A percentile compares a stretch with the other conserved stretches of the same genome.
These are phyloP conservation scores for Axilococcus clingmanii DNA, from an alignment of 139 green algal genomes.

Conservation along the genomic window DNA sequence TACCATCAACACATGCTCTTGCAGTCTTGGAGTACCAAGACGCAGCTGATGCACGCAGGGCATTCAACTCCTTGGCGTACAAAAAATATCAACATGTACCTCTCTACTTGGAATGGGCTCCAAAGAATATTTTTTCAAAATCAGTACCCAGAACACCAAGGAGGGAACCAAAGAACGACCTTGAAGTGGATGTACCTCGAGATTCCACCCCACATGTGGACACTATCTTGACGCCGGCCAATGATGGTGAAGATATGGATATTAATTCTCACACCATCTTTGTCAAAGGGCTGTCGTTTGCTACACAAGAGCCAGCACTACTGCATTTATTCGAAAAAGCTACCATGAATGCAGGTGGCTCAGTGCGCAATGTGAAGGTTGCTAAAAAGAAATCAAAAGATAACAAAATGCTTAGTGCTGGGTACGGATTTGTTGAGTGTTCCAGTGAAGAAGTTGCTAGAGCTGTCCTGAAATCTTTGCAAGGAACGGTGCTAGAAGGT, in stretches of 20 bases:
- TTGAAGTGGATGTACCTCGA: background rate
- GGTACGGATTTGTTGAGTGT: conserved; percentile 91
- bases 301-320: conserved; percentile 59
- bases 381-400: conserved; percentile 40
- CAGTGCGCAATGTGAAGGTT: conserved; percentile 43
- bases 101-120: conserved; percentile 97
- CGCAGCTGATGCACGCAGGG: conserved; percentile 40
- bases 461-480: conserved; percentile 50
- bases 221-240: background rate
- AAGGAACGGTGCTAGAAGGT: conserved; percentile 76
- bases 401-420: conserved; percentile 48
- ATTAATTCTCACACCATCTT: conserved; percentile 53
- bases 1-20: conserved; percentile 76
- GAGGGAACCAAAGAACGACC: background rate
- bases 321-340: conserved; percentile 61
- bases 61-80: conserved; percentile 85
- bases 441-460: conserved; percentile 50
- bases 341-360: conserved; percentile 39
- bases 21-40: conserved; percentile 84
- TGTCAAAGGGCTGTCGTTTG: conserved; percentile 94
- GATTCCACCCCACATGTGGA: background rate
- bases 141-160: background rate
- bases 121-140: conserved; percentile 67
- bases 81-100: conserved; percentile 90
- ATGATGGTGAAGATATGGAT: conserved; percentile 13